Base-by-base conservation (phyloP, 2,329 filamentous ascomycete genomes). In the Fusarium redolens region DNA sequence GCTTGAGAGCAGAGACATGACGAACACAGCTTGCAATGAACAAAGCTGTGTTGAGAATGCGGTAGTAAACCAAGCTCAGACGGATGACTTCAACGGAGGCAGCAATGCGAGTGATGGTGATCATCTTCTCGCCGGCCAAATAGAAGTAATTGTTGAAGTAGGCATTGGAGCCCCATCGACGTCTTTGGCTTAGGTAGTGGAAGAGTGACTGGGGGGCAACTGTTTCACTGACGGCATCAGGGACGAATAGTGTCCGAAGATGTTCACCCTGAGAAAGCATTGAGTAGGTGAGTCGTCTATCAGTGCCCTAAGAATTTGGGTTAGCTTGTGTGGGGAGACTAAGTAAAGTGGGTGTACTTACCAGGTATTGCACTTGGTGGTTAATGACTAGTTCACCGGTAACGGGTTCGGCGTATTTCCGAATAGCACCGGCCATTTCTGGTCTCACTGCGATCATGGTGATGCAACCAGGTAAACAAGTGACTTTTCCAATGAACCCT, bases 61-160 rank as follows among this genome's bases (percentile, higher is more conserved):
- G 80, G 37, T 81, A 81, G 62, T 81, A 81, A 1, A 81, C 79
- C 22, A 81, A 69, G 43, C 75, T 79, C 7, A 80, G 68, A 5
- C 80, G 75, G 9, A 78, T 64, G 18, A 81, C 74, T n/a, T 81
- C 80, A 3, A 81, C 71, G 0, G 74, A 71, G 0, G 80, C 78
- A 3, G 75, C 78, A 12, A 81, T 69, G 1, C 80, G 78, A 6
- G 80, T 81, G 22, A 81, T 64, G 22, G 73, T 86, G 61, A 83
- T 88, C 79, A 81, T 81, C 33, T 79, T 78, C 44, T 79, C 75
- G 18, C 80, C 80, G 9, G 68, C 72, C 3, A 78, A 68, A 38
- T 81, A 81, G 41, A 80, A 81, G 50, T 79, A 81, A 45, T 81
- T 81, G 76, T 81, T 81, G 65, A 81, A 81, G 61, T 81, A 81